A percentile compares a stretch with the other conserved stretches of the same genome.
Conservation (phyloP, 768 basidiomycete species). For the Gymnopilus junonius region DNA sequence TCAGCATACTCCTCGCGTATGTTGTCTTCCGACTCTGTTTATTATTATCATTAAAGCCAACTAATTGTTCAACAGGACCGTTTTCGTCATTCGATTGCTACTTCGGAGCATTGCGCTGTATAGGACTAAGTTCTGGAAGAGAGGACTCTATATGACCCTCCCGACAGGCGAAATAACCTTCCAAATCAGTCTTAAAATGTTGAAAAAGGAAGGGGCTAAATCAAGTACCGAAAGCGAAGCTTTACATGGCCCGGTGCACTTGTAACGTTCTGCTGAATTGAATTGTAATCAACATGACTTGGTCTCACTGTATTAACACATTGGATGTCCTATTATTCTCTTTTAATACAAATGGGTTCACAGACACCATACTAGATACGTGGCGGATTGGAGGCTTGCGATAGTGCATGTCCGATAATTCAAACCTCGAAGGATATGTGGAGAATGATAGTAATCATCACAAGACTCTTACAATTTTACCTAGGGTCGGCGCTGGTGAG, state of each 20-base stretch:
- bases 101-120: constrained; percentile 1
- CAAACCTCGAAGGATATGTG: no score
- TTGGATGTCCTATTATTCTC: no score
- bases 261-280: no score
- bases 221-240: not conserved
- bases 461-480: no score
- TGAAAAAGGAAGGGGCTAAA: not conserved
- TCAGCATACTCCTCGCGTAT: constrained; percentile 2
- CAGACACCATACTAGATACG: no score
- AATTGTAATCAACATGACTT: no score
- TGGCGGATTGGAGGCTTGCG: no score
- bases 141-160: not conserved
- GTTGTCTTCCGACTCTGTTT: not conserved
- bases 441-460: no score
- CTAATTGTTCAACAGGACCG: not conserved
- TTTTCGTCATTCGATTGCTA: not conserved
- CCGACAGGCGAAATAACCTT: constrained; percentile 1
- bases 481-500: no score
- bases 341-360: no score
- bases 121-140: constrained; percentile 4
- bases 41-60: not conserved
- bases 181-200: not conserved
- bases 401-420: no score
- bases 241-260: not conserved
- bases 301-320: no score